Conservation (phyloP, 2,329 filamentous ascomycete genomes). For the Lachnellula hyalina region DNA sequence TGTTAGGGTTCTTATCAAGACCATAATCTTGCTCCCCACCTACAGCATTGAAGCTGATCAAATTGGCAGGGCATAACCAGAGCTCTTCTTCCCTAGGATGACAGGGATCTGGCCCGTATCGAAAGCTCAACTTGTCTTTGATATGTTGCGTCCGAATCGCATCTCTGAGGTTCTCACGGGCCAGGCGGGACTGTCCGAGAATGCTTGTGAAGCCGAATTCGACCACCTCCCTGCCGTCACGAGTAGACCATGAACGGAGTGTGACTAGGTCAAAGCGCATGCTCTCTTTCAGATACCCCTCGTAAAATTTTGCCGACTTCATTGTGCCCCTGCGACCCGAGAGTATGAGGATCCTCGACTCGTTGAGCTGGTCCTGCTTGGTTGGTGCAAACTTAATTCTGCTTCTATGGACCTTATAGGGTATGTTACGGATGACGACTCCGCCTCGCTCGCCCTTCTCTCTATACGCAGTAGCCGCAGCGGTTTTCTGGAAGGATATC, state of each 20-base stretch:
- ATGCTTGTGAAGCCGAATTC: constrained; percentile 11
- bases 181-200: constrained; percentile 9
- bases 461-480: constrained; percentile 6
- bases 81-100: neutral
- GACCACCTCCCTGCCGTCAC: neutral
- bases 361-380: neutral
- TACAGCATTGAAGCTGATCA: too few relatives aligned
- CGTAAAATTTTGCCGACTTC: neutral
- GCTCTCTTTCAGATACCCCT: neutral
- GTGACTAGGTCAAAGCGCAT: constrained; percentile 6
- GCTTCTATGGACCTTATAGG: neutral
- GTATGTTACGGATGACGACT: neutral
- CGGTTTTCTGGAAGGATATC: constrained; percentile 9
- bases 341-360: neutral
- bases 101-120: constrained; percentile 17
- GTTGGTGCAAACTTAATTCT: neutral
- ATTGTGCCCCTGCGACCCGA: neutral
- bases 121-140: neutral
- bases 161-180: neutral
- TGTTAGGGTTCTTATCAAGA: too few relatives aligned
- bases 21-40: too few relatives aligned
- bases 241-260: neutral
- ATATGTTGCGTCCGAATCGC: neutral
- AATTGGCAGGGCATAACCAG: too few relatives aligned
- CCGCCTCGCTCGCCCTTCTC: neutral